phyloP scores from a whole-genome alignment of 2,329 filamentous ascomycete genomes.

The Phyllosticta paracitricarpa region DNA sequence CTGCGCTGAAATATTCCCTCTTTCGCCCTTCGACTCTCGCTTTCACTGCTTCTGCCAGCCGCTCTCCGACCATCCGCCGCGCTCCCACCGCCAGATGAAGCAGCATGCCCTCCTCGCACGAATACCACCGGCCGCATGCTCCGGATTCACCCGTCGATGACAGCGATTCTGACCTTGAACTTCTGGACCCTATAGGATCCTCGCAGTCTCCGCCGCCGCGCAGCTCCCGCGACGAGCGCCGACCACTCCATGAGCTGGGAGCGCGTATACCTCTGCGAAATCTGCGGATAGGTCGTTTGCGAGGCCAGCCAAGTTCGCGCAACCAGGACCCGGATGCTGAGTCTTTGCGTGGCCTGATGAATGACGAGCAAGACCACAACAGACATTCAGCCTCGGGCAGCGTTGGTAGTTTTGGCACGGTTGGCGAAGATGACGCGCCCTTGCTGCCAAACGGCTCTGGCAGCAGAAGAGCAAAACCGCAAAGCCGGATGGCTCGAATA shows the following conservation, averaged over 20 bases:
- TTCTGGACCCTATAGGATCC: slow-evolving; percentile 55
- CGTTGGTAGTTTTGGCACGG: slow-evolving; percentile 42
- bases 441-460: slow-evolving; percentile 44
- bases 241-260: slow-evolving; percentile 31
- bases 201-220: slow-evolving; percentile 20
- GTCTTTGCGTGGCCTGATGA: slow-evolving; percentile 57
- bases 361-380: slow-evolving; percentile 47
- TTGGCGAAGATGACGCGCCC: slow-evolving; percentile 62
- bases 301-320: slow-evolving; percentile 27
- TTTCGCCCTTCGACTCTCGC: neutral
- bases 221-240: slow-evolving; percentile 21
- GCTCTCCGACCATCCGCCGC: slow-evolving; percentile 12
- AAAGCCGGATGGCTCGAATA: slow-evolving; percentile 32
- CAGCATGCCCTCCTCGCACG: slow-evolving; percentile 33
- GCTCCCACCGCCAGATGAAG: slow-evolving; percentile 8
- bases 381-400: slow-evolving; percentile 50
- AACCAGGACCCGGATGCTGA: slow-evolving; percentile 46
- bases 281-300: slow-evolving; percentile 39
- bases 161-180: slow-evolving; percentile 61
- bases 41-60: neutral
- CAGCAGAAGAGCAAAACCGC: slow-evolving; percentile 17
- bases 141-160: slow-evolving; percentile 52
- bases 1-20: neutral
- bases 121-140: slow-evolving; percentile 45
- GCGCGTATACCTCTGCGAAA: slow-evolving; percentile 60